Evolutionary conservation across 805 yeast genomes (phyloP), one percentile per base, ranked within the genome.

Genomic region (Metschnikowia dekortorum): DNA sequence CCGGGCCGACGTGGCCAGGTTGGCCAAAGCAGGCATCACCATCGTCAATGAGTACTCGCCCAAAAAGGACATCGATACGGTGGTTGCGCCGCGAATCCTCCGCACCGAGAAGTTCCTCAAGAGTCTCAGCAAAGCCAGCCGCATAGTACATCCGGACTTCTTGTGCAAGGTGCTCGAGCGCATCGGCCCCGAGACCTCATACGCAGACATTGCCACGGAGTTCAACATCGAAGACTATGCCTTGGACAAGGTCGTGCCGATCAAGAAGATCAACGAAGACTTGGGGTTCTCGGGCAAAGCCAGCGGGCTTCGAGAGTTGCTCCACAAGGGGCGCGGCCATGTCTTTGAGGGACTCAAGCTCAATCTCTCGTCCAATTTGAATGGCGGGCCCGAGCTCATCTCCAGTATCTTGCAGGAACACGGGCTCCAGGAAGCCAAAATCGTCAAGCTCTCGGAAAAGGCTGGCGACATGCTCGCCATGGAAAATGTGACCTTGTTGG

Each of bases 61-160:
- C 6, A 74, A 72, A 43, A 65, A 75, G 40, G 46, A 46, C 8
- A 59, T 63, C 47, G 79, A 81, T 58, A 66, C 80, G 0, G 67
- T 87, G 9, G 80, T 91, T 9, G 91, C 97, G 0, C 96, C 97
- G 1, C 82, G 82, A 53, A 75, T 86, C n/a, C 63, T 87, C 58
- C 74, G 97, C 56, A 92, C 98, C 0, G 96, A 87, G 51, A 94
- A 92, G 67, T 91, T 92, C 60, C 73, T 92, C 48, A 78, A 79
- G 39, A 82, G 90, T 18, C 68, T 90, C 46, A 80, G 89, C 47
- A 73, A 73, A 39, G 82, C 81, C 8, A 66, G 69, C n/a, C 67
- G 71, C 48, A 78, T 83, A 3, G 56, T 87, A 1, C 78, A 80
- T 32, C 88, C 90, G 0, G 61, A 67, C 3, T 84, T 82, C 52